Evolutionary conservation across 1,139 yeast species (phyloP).

Genomic region (Keqinozyma sinolaborantium): DNA sequence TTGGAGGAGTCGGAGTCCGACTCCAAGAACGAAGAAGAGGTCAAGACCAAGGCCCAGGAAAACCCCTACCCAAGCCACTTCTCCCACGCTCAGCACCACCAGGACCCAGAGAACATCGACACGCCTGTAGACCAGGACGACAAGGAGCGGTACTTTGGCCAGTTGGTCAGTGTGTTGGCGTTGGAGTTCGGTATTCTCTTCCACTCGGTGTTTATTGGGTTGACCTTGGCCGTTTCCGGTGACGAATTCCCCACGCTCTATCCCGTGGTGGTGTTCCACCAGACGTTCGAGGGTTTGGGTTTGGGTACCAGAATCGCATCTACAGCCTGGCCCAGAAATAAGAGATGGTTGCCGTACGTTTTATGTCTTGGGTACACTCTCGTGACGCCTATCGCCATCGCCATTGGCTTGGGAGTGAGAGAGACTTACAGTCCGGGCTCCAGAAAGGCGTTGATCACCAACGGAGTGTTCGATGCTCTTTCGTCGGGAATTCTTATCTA

Average conservation of each 20-base stretch:
- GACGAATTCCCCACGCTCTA: slow-evolving; percentile 73
- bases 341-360: slow-evolving; percentile 53
- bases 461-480: slow-evolving; percentile 78
- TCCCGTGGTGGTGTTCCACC: slow-evolving; percentile 84
- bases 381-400: slow-evolving; percentile 83
- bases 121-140: slow-evolving; percentile 34
- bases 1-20: background rate
- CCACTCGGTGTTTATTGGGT: slow-evolving; percentile 79
- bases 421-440: slow-evolving; percentile 58
- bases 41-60: slow-evolving; percentile 5
- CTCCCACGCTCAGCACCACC: slow-evolving; percentile 48
- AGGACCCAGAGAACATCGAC: slow-evolving; percentile 47
- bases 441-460: slow-evolving; percentile 61
- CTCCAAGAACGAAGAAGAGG: slow-evolving; percentile 11
- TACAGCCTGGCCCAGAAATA: slow-evolving; percentile 58
- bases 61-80: slow-evolving; percentile 41
- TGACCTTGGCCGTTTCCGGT: slow-evolving; percentile 68
- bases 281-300: slow-evolving; percentile 90
- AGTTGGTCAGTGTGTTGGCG: slow-evolving; percentile 47
- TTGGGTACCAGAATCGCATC: slow-evolving; percentile 82
- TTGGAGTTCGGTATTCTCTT: slow-evolving; percentile 78
- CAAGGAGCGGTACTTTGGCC: slow-evolving; percentile 44
- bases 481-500: slow-evolving; percentile 84
- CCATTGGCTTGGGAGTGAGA: slow-evolving; percentile 84
- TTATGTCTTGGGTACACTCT: slow-evolving; percentile 59